These are phyloP conservation scores for Leucocoprinus leucothites DNA, from an alignment of 768 basidiomycete species.

Conservation along the genomic window DNA sequence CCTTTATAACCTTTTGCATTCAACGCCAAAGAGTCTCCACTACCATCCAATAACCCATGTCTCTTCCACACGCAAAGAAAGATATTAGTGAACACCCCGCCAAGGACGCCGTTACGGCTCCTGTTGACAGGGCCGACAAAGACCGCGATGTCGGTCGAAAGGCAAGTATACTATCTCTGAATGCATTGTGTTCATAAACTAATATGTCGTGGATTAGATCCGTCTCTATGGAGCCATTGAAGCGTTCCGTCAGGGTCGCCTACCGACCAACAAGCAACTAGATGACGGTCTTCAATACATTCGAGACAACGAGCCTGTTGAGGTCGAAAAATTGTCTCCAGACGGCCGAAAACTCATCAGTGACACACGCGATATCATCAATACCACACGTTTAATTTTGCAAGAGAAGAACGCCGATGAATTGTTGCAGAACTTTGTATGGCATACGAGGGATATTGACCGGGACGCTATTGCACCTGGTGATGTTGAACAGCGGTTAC, in stretches of 20 bases:
- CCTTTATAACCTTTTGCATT: no score
- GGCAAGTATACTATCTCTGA: constrained; percentile 25
- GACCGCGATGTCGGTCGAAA: constrained; percentile 83
- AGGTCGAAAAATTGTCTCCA: constrained; percentile 62
- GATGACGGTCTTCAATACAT: constrained; percentile 70
- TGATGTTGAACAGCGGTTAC: constrained; percentile 25
- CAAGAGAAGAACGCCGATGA: constrained; percentile 86
- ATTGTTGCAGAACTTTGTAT: constrained; percentile 88
- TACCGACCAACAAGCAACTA: constrained; percentile 81
- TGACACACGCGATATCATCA: constrained; percentile 78
- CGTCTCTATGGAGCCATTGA: constrained; percentile 78
- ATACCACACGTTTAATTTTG: constrained; percentile 71
- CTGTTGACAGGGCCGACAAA: constrained; percentile 56
- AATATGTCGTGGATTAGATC: constrained; percentile 38
- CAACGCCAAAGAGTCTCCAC: neutral
- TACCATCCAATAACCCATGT: constrained; percentile 40
- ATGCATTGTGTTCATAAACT: no score
- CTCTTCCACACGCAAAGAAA: constrained; percentile 59
- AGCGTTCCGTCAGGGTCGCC: constrained; percentile 75
- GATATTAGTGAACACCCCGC: constrained; percentile 59
- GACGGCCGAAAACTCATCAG: constrained; percentile 76
- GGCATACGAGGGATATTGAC: constrained; percentile 65
- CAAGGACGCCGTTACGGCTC: constrained; percentile 59
- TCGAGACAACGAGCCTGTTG: constrained; percentile 53
- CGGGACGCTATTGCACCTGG: constrained; percentile 21